Percentiles rank a stretch among this genome's conserved stretches.
Evolutionary conservation across 306 rosid genomes (phyloP).

Genomic region (Lotus japonicus): DNA sequence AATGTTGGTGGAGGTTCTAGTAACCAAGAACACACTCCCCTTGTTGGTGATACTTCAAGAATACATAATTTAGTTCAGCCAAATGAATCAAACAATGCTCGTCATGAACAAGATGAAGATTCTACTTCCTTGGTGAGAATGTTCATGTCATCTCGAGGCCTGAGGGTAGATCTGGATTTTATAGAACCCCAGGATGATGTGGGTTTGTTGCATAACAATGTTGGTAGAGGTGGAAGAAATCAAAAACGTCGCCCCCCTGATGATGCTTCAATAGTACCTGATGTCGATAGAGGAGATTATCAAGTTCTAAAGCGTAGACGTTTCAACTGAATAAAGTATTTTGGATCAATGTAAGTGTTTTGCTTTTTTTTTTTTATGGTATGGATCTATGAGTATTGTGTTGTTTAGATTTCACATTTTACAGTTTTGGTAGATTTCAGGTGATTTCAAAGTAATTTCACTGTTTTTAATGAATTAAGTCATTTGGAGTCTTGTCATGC

Average conservation of each 20-base stretch:
- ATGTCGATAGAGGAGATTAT: slow-evolving; percentile 86
- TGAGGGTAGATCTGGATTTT: too few species aligned
- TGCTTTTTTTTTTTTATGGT: slow-evolving; percentile 16
- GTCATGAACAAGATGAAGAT: too few species aligned
- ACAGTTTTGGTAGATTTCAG: slow-evolving; percentile 21
- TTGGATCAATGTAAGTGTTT: slow-evolving; percentile 38
- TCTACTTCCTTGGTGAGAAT: too few species aligned
- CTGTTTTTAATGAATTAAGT: slow-evolving; percentile 1
- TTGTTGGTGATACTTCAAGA: slow-evolving; percentile 68
- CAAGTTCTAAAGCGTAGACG: slow-evolving; percentile 82
- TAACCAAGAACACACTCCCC: slow-evolving; percentile 62
- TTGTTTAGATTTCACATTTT: slow-evolving; percentile 14
- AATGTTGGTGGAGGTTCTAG: slow-evolving; percentile 27
- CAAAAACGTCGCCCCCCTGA: too few species aligned
- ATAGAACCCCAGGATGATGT: too few species aligned
- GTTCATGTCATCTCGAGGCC: too few species aligned
- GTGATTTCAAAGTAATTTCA: slow-evolving; percentile 20
- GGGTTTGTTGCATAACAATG: too few species aligned
- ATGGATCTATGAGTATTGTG: slow-evolving; percentile 18
- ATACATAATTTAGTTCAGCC: background rate
- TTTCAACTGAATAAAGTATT: slow-evolving; percentile 41
- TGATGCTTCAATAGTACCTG: slow-evolving; percentile 22
- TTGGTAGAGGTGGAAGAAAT: too few species aligned
- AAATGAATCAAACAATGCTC: too few species aligned
- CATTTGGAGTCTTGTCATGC: background rate